phyloP scores from a whole-genome alignment of 768 basidiomycete genomes.

The Amyloporia xantha region DNA sequence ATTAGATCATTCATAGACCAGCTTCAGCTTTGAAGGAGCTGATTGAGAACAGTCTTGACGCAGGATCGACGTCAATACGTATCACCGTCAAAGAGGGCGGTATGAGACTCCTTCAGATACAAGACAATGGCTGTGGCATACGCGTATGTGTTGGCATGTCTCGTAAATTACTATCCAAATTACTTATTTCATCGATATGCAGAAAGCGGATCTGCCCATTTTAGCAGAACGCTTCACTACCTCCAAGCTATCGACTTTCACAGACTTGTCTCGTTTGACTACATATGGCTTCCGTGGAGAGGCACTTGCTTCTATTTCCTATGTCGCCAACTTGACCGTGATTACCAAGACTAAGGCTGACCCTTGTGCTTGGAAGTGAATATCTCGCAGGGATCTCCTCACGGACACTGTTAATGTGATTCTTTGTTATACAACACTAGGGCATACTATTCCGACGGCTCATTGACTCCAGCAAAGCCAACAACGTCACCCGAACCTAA shows the following conservation, averaged over 20 bases:
- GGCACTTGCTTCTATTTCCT: slow-evolving; percentile 92
- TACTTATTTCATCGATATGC: background rate
- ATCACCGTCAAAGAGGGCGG: slow-evolving; percentile 93
- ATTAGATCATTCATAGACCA: slow-evolving; percentile 80
- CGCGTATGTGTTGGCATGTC: slow-evolving; percentile 45
- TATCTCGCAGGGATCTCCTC: slow-evolving; percentile 5
- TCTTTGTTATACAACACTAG: slow-evolving; percentile 42
- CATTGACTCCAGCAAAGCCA: slow-evolving; percentile 60
- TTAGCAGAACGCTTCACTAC: slow-evolving; percentile 95
- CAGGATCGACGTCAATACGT: slow-evolving; percentile 79
- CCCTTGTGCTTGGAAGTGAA: slow-evolving; percentile 90
- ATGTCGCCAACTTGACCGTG: slow-evolving; percentile 84
- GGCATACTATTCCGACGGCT: slow-evolving; percentile 77
- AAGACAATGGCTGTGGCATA: slow-evolving; percentile 96
- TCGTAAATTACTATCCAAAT: background rate
- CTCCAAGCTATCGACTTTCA: slow-evolving; percentile 82
- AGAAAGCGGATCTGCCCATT: slow-evolving; percentile 87
- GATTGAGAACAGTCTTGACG: slow-evolving; percentile 93
- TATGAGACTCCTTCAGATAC: slow-evolving; percentile 89
- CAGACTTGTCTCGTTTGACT: slow-evolving; percentile 73
- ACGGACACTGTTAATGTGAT: background rate
- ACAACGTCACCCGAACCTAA: slow-evolving; percentile 73
- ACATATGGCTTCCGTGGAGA: slow-evolving; percentile 98
- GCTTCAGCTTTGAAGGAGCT: slow-evolving; percentile 95
- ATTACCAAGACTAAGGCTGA: slow-evolving; percentile 85